Evolutionary conservation across 768 basidiomycete species (phyloP).

Genomic region (Boletus insuetus): DNA sequence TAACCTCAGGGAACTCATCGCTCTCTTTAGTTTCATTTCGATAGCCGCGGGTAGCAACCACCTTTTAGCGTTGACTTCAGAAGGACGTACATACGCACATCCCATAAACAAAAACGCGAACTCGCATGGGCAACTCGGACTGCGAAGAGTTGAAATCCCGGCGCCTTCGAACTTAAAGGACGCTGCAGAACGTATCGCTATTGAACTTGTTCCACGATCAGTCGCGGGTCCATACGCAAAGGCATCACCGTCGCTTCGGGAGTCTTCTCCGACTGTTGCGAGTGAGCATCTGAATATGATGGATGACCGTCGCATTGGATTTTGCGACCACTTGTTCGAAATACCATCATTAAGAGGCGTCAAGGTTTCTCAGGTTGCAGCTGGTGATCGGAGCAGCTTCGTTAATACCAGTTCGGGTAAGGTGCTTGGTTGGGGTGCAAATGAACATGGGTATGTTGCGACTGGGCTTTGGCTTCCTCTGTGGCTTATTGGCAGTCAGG

Average conservation of each 20-base stretch:
- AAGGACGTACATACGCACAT: constrained; percentile 75
- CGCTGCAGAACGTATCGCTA: constrained; percentile 32
- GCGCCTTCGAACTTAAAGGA: constrained; percentile 23
- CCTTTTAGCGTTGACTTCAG: constrained; percentile 65
- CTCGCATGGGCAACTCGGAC: constrained; percentile 78
- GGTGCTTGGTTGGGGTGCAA: constrained; percentile 88
- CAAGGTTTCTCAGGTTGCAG: constrained; percentile 62
- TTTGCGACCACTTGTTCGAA: constrained; percentile 70
- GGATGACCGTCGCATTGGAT: constrained; percentile 50
- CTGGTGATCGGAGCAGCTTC: constrained; percentile 73
- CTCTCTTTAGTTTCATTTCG: constrained; percentile 54
- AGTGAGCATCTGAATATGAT: constrained; percentile 26
- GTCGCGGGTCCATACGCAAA: constrained; percentile 49
- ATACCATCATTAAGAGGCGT: constrained; percentile 70
- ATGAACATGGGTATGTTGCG: constrained; percentile 68
- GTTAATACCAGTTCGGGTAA: constrained; percentile 63
- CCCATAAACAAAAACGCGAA: constrained; percentile 77
- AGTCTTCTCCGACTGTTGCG: constrained; percentile 13
- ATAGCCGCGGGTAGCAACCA: constrained; percentile 74
- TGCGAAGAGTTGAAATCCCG: constrained; percentile 58
- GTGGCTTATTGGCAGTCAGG: constrained; percentile 35
- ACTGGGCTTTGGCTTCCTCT: not conserved
- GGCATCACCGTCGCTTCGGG: constrained; percentile 40
- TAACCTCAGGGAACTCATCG: constrained; percentile 8
- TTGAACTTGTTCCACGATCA: constrained; percentile 59